phyloP scores from a whole-genome alignment of 257 asterid species.

The Solanum tacnaense region DNA sequence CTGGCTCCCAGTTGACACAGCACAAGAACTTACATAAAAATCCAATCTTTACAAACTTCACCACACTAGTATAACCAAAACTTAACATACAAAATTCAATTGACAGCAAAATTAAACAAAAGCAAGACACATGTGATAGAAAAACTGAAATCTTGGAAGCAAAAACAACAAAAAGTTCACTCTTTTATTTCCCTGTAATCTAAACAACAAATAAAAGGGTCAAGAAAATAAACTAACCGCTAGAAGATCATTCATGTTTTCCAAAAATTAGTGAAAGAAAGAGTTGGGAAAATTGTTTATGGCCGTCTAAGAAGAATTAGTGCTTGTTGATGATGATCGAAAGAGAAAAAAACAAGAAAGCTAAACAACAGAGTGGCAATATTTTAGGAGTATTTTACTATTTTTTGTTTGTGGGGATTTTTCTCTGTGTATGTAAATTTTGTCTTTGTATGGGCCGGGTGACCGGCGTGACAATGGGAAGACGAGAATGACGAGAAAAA shows the following conservation, averaged over 20 bases:
- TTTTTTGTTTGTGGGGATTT: background rate
- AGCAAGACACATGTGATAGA: background rate
- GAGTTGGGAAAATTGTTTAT: background rate
- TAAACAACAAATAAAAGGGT: background rate
- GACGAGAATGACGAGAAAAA: constrained; percentile 11
- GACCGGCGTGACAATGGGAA: constrained; percentile 12
- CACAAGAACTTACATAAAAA: background rate
- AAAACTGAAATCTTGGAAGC: background rate
- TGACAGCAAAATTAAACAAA: background rate
- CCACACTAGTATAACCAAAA: background rate
- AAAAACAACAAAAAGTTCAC: background rate
- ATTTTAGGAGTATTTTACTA: background rate
- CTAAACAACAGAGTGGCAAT: background rate
- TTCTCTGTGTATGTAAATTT: background rate
- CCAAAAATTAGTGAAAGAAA: background rate
- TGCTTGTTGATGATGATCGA: background rate
- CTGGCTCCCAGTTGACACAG: background rate
- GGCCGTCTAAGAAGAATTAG: background rate
- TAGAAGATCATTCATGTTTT: constrained; percentile 57
- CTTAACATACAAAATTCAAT: background rate
- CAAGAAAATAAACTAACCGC: constrained; percentile 29
- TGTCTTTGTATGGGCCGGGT: background rate
- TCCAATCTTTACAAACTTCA: background rate
- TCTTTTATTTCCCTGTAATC: background rate
- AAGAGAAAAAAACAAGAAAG: background rate